Conservation (phyloP, 306 rosid genomes). For the Acacia acuminata region DNA sequence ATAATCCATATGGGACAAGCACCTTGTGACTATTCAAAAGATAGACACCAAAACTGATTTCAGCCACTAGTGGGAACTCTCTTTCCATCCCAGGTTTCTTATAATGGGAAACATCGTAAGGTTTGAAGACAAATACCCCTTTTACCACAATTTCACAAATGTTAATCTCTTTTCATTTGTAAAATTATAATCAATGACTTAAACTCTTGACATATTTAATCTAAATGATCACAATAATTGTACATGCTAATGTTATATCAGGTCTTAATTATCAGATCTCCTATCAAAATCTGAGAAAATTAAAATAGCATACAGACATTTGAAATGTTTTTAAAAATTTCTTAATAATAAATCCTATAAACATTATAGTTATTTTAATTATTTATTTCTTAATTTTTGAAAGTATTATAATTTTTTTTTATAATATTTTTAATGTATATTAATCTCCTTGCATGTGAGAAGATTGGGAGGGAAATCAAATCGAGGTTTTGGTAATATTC, state of each 20-base stretch:
- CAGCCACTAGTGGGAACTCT: too few relatives aligned
- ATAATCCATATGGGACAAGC: too few relatives aligned
- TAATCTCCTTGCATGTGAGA: slow-evolving; percentile 20
- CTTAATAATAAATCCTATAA: not conserved
- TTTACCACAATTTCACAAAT: not conserved
- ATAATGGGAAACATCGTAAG: not conserved
- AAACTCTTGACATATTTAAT: not conserved
- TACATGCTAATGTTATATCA: not conserved
- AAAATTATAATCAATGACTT: not conserved
- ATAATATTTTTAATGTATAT: not conserved
- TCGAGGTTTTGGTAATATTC: not conserved
- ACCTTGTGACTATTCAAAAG: too few relatives aligned
- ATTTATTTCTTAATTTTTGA: not conserved
- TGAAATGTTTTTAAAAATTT: not conserved
- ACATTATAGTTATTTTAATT: not conserved
- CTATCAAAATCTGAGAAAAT: not conserved
- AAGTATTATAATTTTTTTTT: not conserved
- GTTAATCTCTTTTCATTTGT: not conserved
- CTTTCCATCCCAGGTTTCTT: not conserved
- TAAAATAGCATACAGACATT: not conserved
- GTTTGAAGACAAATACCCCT: not conserved
- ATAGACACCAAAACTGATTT: too few relatives aligned
- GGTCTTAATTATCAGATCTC: not conserved
- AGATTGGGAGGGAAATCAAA: slow-evolving; percentile 17
- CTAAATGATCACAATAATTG: not conserved